Evolutionary conservation across 2,329 filamentous ascomycete genomes (phyloP).

Genomic region (Lachnellula occidentalis): DNA sequence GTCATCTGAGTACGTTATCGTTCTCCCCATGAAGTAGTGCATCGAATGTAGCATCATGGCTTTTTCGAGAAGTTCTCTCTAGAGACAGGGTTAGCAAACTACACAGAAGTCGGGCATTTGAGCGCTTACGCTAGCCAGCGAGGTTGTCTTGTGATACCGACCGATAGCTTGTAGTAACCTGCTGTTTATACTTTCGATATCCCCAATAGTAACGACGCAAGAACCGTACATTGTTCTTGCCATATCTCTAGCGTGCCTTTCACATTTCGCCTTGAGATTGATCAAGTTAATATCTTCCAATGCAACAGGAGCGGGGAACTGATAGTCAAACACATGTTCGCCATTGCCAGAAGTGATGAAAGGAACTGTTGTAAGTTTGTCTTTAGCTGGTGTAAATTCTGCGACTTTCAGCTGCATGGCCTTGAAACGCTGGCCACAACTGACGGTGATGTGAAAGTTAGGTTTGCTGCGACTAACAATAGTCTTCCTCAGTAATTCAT

Average conservation of each 20-base stretch:
- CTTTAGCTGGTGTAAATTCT: constrained; percentile 1
- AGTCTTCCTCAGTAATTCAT: not conserved
- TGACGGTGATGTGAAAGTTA: constrained; percentile 1
- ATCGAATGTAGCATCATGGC: constrained; percentile 7
- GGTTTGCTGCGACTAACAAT: not conserved
- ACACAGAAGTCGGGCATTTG: not conserved
- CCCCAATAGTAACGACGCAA: not conserved
- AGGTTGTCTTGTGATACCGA: not conserved
- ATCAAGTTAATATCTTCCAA: not conserved
- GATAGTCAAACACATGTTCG: not conserved
- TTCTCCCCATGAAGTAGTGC: constrained; percentile 5
- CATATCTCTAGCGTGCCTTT: not conserved
- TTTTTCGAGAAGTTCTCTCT: constrained; percentile 6
- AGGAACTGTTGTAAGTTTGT: not conserved
- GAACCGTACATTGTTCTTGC: not conserved
- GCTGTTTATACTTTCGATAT: not conserved
- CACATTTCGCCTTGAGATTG: not conserved
- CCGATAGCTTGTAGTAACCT: not conserved
- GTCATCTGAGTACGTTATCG: constrained; percentile 1
- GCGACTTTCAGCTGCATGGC: not conserved
- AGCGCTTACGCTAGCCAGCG: not conserved
- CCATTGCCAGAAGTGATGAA: not conserved
- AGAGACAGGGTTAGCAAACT: not conserved
- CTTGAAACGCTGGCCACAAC: not conserved
- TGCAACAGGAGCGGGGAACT: constrained; percentile 1